Conservation (phyloP, 1,139 yeast species). For the Kurtzmaniella quercitrusa region DNA sequence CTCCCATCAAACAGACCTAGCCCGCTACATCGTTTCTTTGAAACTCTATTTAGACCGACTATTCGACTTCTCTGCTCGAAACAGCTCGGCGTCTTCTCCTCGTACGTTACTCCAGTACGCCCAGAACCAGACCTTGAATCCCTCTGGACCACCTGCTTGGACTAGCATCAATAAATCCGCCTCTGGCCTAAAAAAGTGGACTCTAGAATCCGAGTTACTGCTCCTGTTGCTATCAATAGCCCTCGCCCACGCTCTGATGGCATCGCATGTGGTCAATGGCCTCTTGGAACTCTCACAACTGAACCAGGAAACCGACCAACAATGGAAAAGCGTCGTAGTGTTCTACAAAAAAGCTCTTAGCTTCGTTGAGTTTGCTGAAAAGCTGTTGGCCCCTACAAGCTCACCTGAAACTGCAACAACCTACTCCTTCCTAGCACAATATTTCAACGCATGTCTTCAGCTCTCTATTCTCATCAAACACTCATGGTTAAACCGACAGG, state of each 20-base stretch:
- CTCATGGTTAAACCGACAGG: slow-evolving; percentile 35
- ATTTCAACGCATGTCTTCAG: slow-evolving; percentile 32
- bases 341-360: slow-evolving; percentile 32
- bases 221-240: slow-evolving; percentile 21
- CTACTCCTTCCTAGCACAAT: slow-evolving; percentile 22
- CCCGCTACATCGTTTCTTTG: slow-evolving; percentile 27
- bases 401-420: slow-evolving; percentile 13
- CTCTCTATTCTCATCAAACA: slow-evolving; percentile 39
- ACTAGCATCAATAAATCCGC: background rate
- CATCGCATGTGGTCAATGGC: slow-evolving; percentile 35
- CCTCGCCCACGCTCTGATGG: slow-evolving; percentile 29
- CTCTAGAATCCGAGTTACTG: slow-evolving; percentile 27
- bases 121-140: background rate
- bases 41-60: slow-evolving; percentile 31
- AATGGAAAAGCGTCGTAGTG: slow-evolving; percentile 35
- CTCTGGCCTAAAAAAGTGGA: slow-evolving; percentile 19
- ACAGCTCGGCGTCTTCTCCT: background rate
- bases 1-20: slow-evolving; percentile 24
- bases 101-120: slow-evolving; percentile 6
- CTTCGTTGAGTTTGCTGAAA: slow-evolving; percentile 20
- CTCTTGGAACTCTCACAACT: slow-evolving; percentile 22
- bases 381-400: background rate
- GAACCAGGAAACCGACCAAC: slow-evolving; percentile 17
- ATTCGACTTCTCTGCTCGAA: slow-evolving; percentile 11
- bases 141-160: slow-evolving; percentile 5